Conservation (phyloP, 345 rosid genomes). For the Lepidium didymum region DNA sequence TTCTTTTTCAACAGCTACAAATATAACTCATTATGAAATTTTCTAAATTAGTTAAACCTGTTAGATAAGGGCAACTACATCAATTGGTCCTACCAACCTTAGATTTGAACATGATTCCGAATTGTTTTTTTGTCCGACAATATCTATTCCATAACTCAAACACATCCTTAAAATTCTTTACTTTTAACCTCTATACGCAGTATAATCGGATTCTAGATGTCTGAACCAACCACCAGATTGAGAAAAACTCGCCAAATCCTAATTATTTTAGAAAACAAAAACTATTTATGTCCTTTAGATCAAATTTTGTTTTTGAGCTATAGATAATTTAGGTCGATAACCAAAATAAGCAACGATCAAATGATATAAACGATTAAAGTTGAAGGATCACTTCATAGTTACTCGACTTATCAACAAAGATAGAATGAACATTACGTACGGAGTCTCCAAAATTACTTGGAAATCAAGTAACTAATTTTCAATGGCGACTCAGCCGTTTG, state of each 20-base stretch:
- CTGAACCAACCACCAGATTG: too few species aligned
- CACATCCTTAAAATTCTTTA: too few species aligned
- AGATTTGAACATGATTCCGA: background rate
- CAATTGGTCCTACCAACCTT: background rate
- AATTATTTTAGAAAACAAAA: background rate
- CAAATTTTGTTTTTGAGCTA: background rate
- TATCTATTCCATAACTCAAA: too few species aligned
- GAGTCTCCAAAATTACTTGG: constrained; percentile 14
- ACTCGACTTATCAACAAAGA: constrained; percentile 9
- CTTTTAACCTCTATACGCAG: too few species aligned
- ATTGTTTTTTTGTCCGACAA: too few species aligned
- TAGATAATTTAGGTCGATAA: background rate
- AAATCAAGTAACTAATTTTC: constrained; percentile 13
- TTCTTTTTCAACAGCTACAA: too few species aligned
- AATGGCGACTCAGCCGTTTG: constrained; percentile 25
- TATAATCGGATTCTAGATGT: too few species aligned
- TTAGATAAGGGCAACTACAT: background rate
- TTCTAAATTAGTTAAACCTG: background rate
- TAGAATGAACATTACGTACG: constrained; percentile 18
- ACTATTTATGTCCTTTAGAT: background rate
- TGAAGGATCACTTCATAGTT: constrained; percentile 20
- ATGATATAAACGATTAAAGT: constrained; percentile 10
- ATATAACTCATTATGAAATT: background rate
- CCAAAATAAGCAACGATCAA: too few species aligned
- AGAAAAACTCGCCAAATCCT: too few species aligned